These are phyloP conservation scores for Clarireedia sp. DNA, from an alignment of 2,329 filamentous ascomycete species.

Conservation along the genomic window DNA sequence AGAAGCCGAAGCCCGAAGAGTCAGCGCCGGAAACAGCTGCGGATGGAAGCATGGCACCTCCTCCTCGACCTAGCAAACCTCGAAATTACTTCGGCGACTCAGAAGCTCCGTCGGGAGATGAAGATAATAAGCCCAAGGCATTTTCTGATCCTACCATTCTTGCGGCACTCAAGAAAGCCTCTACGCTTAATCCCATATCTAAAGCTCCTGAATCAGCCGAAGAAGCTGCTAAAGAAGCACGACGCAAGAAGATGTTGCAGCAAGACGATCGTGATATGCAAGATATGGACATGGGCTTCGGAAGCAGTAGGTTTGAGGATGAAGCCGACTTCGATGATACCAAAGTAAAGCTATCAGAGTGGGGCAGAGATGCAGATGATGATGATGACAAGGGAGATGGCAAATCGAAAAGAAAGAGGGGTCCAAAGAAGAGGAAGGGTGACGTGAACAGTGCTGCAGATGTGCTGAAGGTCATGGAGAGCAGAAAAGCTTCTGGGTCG, in stretches of 20 bases:
- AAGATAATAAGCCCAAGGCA: slow-evolving; percentile 37
- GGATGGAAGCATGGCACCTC: slow-evolving; percentile 37
- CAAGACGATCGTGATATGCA: slow-evolving; percentile 72
- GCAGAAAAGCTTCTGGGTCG: slow-evolving; percentile 18
- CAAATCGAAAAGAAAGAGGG: slow-evolving; percentile 58
- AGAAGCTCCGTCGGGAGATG: slow-evolving; percentile 35
- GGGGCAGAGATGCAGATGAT: slow-evolving; percentile 48
- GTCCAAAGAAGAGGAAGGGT: slow-evolving; percentile 67
- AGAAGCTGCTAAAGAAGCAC: slow-evolving; percentile 53
- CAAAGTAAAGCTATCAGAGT: slow-evolving; percentile 60
- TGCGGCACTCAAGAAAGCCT: slow-evolving; percentile 79
- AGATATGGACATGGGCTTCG: slow-evolving; percentile 93
- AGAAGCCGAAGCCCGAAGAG: slow-evolving; percentile 12
- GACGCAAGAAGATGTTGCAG: slow-evolving; percentile 66
- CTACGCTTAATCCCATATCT: slow-evolving; percentile 46
- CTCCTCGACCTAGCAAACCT: slow-evolving; percentile 34
- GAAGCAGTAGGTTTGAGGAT: slow-evolving; percentile 77
- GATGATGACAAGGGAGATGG: slow-evolving; percentile 36
- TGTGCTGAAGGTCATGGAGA: slow-evolving; percentile 70
- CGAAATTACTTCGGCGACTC: slow-evolving; percentile 57
- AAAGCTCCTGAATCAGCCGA: slow-evolving; percentile 35
- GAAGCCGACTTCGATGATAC: slow-evolving; percentile 70
- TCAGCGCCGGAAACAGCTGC: slow-evolving; percentile 6
- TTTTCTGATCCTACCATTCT: slow-evolving; percentile 70
- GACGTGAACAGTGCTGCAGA: slow-evolving; percentile 72